Conservation (phyloP, 225 moss, liverwort and hornwort species). For the Climacium dendroides region DNA sequence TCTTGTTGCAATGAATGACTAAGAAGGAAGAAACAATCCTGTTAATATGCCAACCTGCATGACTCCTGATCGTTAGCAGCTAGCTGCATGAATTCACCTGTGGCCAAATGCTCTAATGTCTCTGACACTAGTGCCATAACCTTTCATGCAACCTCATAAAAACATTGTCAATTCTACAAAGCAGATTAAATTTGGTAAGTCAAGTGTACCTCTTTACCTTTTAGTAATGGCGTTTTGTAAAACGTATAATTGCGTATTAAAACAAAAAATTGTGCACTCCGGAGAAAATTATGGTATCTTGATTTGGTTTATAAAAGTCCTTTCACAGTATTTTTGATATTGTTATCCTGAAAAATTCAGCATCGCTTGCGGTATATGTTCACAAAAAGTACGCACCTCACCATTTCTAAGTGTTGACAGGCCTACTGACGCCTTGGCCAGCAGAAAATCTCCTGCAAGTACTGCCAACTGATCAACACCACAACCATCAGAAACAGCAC, state of each 20-base stretch:
- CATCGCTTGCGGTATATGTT: background rate
- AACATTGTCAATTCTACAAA: background rate
- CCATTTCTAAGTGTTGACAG: constrained; percentile 52
- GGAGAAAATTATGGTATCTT: background rate
- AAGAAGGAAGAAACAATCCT: background rate
- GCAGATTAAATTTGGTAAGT: background rate
- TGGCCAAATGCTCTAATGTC: constrained; percentile 74
- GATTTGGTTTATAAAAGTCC: background rate
- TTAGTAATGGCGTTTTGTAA: background rate
- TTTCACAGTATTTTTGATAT: background rate
- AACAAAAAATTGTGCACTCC: background rate
- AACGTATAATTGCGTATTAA: background rate
- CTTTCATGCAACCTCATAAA: constrained; percentile 25
- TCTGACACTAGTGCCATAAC: constrained; percentile 76
- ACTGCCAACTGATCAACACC: constrained; percentile 61
- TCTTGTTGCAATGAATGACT: background rate
- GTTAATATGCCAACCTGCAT: constrained; percentile 47
- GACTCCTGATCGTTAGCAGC: constrained; percentile 50
- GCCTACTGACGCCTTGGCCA: constrained; percentile 70
- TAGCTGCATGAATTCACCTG: constrained; percentile 89
- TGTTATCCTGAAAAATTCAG: background rate
- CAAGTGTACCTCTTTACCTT: background rate
- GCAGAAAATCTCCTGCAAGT: constrained; percentile 82
- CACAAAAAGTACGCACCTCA: constrained; percentile 33
- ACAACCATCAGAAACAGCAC: background rate